phyloP scores from a whole-genome alignment of 129 eudicot genomes.

The Chrysanthemum makinoi region DNA sequence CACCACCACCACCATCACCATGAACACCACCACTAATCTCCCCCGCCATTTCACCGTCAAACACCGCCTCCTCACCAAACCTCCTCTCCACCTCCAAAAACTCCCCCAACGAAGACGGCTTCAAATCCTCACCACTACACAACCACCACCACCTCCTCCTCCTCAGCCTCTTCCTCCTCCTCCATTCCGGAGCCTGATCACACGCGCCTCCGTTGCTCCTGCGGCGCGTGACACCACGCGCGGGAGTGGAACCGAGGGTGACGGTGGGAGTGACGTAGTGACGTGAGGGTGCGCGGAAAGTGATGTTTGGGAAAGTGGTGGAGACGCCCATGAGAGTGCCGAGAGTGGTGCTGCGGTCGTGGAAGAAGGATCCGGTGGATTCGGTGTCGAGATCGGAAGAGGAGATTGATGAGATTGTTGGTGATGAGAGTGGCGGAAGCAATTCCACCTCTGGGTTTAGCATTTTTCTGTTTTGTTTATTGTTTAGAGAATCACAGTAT shows the following conservation, averaged over 20 bases:
- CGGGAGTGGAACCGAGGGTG: constrained; percentile 1
- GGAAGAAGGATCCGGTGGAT: constrained; percentile 87
- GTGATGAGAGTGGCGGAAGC: constrained; percentile 61
- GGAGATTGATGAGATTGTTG: constrained; percentile 64
- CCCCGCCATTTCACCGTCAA: constrained; percentile 37
- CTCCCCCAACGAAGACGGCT: constrained; percentile 69
- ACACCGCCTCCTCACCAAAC: constrained; percentile 54
- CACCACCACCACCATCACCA: constrained; percentile 16
- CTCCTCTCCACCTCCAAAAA: constrained; percentile 79
- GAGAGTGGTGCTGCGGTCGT: constrained; percentile 66
- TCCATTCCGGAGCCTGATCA: no score
- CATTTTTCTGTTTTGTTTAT: constrained; percentile 23
- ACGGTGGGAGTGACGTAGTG: constrained; percentile 23
- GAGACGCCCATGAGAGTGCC: constrained; percentile 87
- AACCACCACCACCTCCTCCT: constrained; percentile 66
- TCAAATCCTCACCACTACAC: constrained; percentile 57
- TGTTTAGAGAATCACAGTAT: neutral
- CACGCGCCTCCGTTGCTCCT: no score
- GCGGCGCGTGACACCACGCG: no score
- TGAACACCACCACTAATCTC: constrained; percentile 26
- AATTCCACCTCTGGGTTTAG: constrained; percentile 60
- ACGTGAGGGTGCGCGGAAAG: constrained; percentile 62
- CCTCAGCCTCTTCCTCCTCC: constrained; percentile 29
- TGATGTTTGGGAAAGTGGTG: constrained; percentile 53
- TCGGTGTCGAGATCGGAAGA: constrained; percentile 88